These are phyloP conservation scores for Moesziomyces sp. DNA, from an alignment of 1,284 basidiomycete species.

Conservation along the genomic window DNA sequence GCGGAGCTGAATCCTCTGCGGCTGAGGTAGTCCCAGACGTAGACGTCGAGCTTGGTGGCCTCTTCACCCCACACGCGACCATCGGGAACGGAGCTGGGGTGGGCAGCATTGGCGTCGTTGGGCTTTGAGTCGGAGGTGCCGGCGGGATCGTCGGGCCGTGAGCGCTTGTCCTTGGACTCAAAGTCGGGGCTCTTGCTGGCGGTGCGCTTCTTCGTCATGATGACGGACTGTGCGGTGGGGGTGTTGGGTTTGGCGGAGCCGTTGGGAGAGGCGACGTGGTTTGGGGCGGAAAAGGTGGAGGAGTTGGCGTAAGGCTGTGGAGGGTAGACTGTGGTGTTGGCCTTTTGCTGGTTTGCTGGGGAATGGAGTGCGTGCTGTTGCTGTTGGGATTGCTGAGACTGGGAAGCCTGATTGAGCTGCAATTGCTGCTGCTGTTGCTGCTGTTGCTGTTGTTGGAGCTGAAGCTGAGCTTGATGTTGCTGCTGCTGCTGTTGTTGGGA, in stretches of 20 bases:
- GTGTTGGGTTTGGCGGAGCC: slow-evolving; percentile 38
- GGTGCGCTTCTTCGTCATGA: slow-evolving; percentile 49
- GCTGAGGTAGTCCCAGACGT: slow-evolving; percentile 67
- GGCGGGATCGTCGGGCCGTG: slow-evolving; percentile 42
- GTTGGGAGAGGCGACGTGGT: slow-evolving; percentile 46
- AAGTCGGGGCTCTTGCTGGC: slow-evolving; percentile 53
- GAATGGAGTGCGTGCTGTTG: slow-evolving; percentile 1
- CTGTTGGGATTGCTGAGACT: slow-evolving; percentile 5
- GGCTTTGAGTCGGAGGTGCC: slow-evolving; percentile 9
- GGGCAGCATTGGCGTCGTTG: slow-evolving; percentile 19
- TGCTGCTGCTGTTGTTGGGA: slow-evolving; percentile 11
- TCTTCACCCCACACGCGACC: slow-evolving; percentile 58
- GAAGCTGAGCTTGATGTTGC: slow-evolving; percentile 19
- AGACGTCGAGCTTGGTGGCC: slow-evolving; percentile 64
- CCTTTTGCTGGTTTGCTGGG: slow-evolving; percentile 17
- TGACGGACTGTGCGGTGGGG: slow-evolving; percentile 36
- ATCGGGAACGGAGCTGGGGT: slow-evolving; percentile 31
- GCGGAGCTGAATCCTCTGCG: slow-evolving; percentile 57
- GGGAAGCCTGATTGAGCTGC: slow-evolving; percentile 18
- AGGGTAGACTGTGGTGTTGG: slow-evolving; percentile 34
- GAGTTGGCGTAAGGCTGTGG: slow-evolving; percentile 54
- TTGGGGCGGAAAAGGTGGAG: slow-evolving; percentile 25
- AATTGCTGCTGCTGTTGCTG: slow-evolving; percentile 23
- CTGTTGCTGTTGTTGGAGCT: slow-evolving; percentile 25
- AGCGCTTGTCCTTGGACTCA: slow-evolving; percentile 54